phyloP scores from a whole-genome alignment of 768 basidiomycete genomes.

The Lentinula lateritia region DNA sequence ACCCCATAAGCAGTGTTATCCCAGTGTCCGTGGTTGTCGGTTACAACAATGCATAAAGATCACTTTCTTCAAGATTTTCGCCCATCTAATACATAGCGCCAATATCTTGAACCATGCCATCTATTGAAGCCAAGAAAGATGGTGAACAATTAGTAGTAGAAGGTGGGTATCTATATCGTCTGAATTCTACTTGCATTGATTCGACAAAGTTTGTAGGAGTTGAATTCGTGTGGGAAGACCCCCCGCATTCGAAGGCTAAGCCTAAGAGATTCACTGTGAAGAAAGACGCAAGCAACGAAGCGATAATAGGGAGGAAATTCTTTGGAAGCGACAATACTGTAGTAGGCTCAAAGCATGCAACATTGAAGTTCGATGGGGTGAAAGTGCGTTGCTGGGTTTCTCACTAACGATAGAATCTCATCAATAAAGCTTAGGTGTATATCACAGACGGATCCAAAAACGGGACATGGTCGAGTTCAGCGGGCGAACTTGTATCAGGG shows the following conservation, averaged over 20 bases:
- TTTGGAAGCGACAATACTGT: neutral
- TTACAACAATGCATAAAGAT: neutral
- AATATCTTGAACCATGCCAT: neutral
- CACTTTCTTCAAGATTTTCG: too few relatives aligned
- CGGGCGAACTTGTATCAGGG: slow-evolving; percentile 7
- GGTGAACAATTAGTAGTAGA: neutral
- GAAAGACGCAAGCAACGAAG: neutral
- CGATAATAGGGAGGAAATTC: slow-evolving; percentile 4
- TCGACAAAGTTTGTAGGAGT: slow-evolving; percentile 2
- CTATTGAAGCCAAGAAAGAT: neutral
- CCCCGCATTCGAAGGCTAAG: neutral
- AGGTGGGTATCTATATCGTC: neutral
- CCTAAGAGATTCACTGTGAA: slow-evolving; percentile 1
- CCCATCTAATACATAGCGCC: neutral
- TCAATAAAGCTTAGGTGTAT: slow-evolving; percentile 5
- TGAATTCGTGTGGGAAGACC: slow-evolving; percentile 9
- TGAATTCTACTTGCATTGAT: neutral
- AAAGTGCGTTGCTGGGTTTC: slow-evolving; percentile 5
- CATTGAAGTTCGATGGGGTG: slow-evolving; percentile 9
- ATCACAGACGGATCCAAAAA: slow-evolving; percentile 11
- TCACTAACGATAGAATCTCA: neutral
- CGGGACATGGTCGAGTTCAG: slow-evolving; percentile 12
- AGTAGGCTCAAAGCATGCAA: slow-evolving; percentile 1
- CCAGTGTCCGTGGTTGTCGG: too few relatives aligned
- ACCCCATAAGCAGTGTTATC: too few relatives aligned